Percentiles rank a stretch among this genome's conserved stretches.
Conservation (phyloP, 495 filamentous ascomycete species). For the Talaromyces thailandensis region DNA sequence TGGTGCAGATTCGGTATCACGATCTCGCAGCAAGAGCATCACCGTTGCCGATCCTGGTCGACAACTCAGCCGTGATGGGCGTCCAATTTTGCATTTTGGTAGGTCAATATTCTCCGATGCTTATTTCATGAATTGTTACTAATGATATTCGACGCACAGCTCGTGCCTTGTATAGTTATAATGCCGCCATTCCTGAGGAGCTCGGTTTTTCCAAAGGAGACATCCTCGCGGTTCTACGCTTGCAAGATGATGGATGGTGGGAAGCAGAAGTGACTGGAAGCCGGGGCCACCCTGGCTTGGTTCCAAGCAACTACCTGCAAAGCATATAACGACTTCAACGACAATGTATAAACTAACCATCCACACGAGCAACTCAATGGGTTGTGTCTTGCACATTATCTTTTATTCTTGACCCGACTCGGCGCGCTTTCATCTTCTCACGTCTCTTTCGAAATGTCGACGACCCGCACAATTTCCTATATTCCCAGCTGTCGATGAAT, state of each 20-base stretch:
- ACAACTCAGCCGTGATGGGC: slow-evolving; percentile 77
- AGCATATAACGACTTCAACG: slow-evolving; percentile 26
- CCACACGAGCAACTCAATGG: not conserved
- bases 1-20: slow-evolving; percentile 26
- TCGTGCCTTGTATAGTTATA: slow-evolving; percentile 88
- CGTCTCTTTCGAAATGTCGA: not conserved
- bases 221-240: slow-evolving; percentile 73
- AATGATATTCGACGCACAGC: slow-evolving; percentile 42
- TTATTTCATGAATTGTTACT: not conserved
- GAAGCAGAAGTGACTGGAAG: slow-evolving; percentile 86
- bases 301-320: slow-evolving; percentile 96
- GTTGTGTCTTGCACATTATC: not conserved
- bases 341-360: not conserved
- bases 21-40: slow-evolving; percentile 73
- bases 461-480: not conserved
- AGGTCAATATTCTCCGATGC: slow-evolving; percentile 28
- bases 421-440: not conserved
- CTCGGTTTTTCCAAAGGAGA: slow-evolving; percentile 91
- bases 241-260: slow-evolving; percentile 99
- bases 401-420: not conserved
- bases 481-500: not conserved
- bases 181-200: slow-evolving; percentile 89
- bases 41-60: slow-evolving; percentile 48
- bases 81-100: slow-evolving; percentile 88
- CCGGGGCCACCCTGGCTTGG: slow-evolving; percentile 67